Conservation (phyloP, 1,139 yeast species). For the Pneumocystis sp. region DNA sequence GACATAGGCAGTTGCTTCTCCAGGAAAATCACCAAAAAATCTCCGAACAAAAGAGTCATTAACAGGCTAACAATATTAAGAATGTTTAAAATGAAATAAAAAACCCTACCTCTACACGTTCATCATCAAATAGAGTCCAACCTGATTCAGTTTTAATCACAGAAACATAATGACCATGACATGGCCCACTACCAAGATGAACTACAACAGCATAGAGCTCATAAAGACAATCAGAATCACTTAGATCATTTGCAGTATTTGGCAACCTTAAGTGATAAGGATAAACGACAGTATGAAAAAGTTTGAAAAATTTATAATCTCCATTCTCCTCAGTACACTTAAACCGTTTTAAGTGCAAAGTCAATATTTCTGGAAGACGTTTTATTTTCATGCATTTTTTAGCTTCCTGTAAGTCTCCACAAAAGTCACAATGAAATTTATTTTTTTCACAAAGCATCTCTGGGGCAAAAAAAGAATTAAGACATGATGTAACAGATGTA, state of each 20-base stretch:
- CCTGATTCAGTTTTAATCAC: slow-evolving; percentile 68
- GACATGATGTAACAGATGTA: slow-evolving; percentile 57
- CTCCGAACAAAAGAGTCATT: slow-evolving; percentile 70
- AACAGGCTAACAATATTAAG: slow-evolving; percentile 30
- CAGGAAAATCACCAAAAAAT: slow-evolving; percentile 80
- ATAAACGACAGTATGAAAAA: slow-evolving; percentile 72
- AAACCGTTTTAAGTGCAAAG: slow-evolving; percentile 78
- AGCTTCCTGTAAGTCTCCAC: slow-evolving; percentile 88
- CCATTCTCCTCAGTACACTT: slow-evolving; percentile 76
- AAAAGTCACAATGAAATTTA: slow-evolving; percentile 83
- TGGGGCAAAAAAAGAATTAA: slow-evolving; percentile 66
- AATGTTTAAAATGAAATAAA: neutral
- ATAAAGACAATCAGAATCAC: slow-evolving; percentile 42
- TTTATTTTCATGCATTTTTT: slow-evolving; percentile 78
- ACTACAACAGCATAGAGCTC: slow-evolving; percentile 78
- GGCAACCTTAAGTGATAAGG: slow-evolving; percentile 60
- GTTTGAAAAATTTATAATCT: slow-evolving; percentile 48
- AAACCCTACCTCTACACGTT: slow-evolving; percentile 49
- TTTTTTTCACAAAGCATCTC: slow-evolving; percentile 78
- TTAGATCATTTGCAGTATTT: slow-evolving; percentile 49
- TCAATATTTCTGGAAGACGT: slow-evolving; percentile 59
- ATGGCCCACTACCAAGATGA: slow-evolving; percentile 95
- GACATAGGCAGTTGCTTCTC: slow-evolving; percentile 83
- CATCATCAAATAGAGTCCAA: slow-evolving; percentile 91
- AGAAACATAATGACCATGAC: slow-evolving; percentile 91